phyloP scores from a whole-genome alignment of 139 green algal species.

The Zygnema cylindricum region DNA sequence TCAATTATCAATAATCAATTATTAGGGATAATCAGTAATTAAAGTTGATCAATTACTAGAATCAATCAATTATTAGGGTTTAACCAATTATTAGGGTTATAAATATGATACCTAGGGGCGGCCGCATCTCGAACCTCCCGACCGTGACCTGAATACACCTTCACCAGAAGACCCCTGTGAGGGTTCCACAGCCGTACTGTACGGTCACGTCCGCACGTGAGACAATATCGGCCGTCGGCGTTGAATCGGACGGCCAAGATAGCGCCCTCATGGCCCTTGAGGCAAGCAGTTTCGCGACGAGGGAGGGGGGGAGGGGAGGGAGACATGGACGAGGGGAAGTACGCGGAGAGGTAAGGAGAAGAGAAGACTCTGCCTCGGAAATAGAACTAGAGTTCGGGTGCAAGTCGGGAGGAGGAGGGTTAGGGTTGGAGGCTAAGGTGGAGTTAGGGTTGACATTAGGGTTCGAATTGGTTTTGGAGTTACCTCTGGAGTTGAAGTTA shows the following conservation, averaged over 20 bases:
- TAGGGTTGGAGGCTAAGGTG: neutral
- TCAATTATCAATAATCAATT: neutral
- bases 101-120: constrained; percentile 33
- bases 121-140: constrained; percentile 53
- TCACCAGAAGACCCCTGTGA: constrained; percentile 5
- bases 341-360: neutral
- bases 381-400: neutral
- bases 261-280: constrained; percentile 51
- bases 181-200: constrained; percentile 55
- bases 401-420: neutral
- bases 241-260: constrained; percentile 47
- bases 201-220: constrained; percentile 53
- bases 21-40: neutral
- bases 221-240: constrained; percentile 28
- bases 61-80: neutral
- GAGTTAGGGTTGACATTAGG: neutral
- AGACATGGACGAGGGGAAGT: neutral
- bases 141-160: constrained; percentile 46
- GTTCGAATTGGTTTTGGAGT: too few relatives aligned
- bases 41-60: neutral
- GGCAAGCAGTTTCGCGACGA: neutral
- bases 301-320: neutral
- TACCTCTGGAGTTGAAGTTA: too few relatives aligned
- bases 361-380: neutral
- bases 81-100: neutral